These are phyloP conservation scores for Pseudogymnoascus sp. DNA, from an alignment of 2,329 filamentous ascomycete genomes.

Conservation along the genomic window DNA sequence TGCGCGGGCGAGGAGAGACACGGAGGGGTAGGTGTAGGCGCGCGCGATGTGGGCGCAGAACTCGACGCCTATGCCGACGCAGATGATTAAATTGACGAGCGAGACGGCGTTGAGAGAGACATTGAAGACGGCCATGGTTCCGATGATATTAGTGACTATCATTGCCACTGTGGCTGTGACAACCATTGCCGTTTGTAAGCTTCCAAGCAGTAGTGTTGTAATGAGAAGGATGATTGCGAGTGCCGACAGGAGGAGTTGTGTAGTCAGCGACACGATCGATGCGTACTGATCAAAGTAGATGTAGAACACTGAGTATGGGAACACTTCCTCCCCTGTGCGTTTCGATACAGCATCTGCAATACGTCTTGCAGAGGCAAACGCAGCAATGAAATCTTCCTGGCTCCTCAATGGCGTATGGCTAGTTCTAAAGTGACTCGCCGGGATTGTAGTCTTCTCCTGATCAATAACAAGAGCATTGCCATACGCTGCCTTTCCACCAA, in stretches of 20 bases:
- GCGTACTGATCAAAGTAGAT: conserved; percentile 99
- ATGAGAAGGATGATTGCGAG: conserved; percentile 79
- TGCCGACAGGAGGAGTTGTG: conserved; percentile 70
- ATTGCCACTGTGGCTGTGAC: conserved; percentile 84
- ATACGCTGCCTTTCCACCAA: conserved; percentile 84
- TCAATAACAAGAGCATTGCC: conserved; percentile 76
- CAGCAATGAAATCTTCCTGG: conserved; percentile 86
- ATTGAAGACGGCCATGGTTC: conserved; percentile 80
- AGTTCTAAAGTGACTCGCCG: conserved; percentile 85
- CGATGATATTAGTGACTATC: conserved; percentile 90
- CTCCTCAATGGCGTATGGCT: conserved; percentile 78
- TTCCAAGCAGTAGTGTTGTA: conserved; percentile 73
- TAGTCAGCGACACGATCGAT: conserved; percentile 71
- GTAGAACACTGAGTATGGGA: conserved; percentile 96
- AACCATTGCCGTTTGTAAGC: conserved; percentile 68
- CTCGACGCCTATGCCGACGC: conserved; percentile 90
- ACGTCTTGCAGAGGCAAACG: conserved; percentile 80
- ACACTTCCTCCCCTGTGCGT: conserved; percentile 70
- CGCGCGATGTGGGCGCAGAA: conserved; percentile 96
- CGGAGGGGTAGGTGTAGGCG: conserved; percentile 88
- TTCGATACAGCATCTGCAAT: conserved; percentile 69
- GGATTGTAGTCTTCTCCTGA: conserved; percentile 54
- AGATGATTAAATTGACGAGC: conserved; percentile 93
- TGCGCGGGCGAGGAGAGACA: conserved; percentile 70
- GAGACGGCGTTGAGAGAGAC: conserved; percentile 93